These are phyloP conservation scores for Hypericum perforatum DNA, from an alignment of 345 rosid genomes.

Conservation along the genomic window DNA sequence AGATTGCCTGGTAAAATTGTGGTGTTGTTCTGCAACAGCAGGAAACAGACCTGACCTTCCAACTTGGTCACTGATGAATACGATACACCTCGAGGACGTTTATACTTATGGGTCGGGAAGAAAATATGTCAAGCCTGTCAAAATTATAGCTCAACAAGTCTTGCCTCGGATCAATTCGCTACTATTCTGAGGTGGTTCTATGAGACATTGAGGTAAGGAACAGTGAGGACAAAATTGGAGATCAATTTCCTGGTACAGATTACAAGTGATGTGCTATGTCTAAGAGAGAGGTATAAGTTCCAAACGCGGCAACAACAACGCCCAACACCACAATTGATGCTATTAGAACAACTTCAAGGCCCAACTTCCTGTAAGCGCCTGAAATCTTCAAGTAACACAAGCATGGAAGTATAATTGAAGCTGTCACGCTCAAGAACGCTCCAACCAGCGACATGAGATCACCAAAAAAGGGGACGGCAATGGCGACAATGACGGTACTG, in stretches of 20 bases:
- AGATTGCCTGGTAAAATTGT: no score
- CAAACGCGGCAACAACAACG: background rate
- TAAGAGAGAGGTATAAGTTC: background rate
- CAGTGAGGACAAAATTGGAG: no score
- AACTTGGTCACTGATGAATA: no score
- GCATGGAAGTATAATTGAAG: background rate
- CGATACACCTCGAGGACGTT: no score
- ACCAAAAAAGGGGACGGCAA: conserved; percentile 16
- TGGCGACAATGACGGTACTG: conserved; percentile 15
- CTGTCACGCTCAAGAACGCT: conserved; percentile 17
- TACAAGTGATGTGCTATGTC: background rate
- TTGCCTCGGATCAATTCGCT: no score
- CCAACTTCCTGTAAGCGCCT: background rate
- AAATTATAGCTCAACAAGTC: no score
- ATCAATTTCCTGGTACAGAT: background rate
- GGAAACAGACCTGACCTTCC: no score
- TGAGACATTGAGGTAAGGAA: no score
- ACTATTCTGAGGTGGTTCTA: no score
- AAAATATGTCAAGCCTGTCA: no score
- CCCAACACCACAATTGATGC: background rate
- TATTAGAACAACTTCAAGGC: background rate
- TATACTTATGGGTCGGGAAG: no score
- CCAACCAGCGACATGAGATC: conserved; percentile 18
- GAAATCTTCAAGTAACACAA: background rate
- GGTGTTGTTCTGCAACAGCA: no score